Base-by-base conservation (phyloP, 2,329 filamentous ascomycete genomes). In the Clathrospora elynae region DNA sequence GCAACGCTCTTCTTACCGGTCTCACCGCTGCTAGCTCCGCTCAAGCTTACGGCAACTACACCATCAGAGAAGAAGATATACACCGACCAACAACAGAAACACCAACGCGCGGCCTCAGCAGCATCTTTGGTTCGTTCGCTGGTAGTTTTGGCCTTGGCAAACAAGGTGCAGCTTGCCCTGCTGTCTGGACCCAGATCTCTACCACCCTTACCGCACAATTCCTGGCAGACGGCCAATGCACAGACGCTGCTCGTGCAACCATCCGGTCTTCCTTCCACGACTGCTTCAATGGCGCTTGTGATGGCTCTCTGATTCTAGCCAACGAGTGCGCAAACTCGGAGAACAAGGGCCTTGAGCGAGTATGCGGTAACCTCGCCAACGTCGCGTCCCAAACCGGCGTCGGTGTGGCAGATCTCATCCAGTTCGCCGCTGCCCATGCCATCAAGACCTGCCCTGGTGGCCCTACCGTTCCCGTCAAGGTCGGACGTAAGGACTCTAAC, bases 281-380 rank as follows among this genome's bases (percentile, higher is more conserved):
- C 44, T 69, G 66, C 52, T 68, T 67, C 59, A 62, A 63, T 32
- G 66, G 65, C 10, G 62, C 63, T 2, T 68, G 66, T 31, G 67
- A 70, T 28, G 67, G 67, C 7, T 70, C 66, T 17, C 53, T 70
- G 17, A 66, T 70, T 34, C 60, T 69, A 11, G 63, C 66, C 13
- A 42, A 61, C 13, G 67, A 70, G 35, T 71, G 71, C 47, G 52
- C 57, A 1, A 63, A 70, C 12, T 7, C 37, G 0, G 66, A 72
- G 38, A 72, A 82, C 57, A 55, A 41, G 2, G 78, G 77, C 0
- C 66, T 83, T 1, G 51, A 67, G 39, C 64, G 62, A 4, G 72
- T 78, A 17, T 73, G 71, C 11, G 51, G 54, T 3, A 69, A 71
- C 37, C 67, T 76, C 1, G 62, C 63, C 24, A 51, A 49, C 4